Evolutionary conservation across 306 rosid species (phyloP).

Genomic region (Glycine tomentella): DNA sequence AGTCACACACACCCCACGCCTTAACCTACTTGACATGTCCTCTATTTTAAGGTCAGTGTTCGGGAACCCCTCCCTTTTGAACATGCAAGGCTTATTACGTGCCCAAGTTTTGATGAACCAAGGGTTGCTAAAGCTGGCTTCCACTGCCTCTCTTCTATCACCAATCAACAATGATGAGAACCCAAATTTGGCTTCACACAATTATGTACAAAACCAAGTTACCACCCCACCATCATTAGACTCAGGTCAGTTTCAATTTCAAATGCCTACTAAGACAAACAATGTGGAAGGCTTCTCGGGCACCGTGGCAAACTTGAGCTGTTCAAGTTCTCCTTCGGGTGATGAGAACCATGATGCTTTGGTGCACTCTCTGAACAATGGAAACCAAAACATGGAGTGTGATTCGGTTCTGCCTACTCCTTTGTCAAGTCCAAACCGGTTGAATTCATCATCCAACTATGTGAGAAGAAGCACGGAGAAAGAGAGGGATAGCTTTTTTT

Average conservation of each 20-base stretch:
- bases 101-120: constrained; percentile 66
- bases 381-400: constrained; percentile 44
- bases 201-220: constrained; percentile 41
- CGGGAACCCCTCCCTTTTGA: constrained; percentile 59
- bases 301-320: constrained; percentile 36
- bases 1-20: constrained; percentile 76
- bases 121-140: constrained; percentile 54
- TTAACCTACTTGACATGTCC: constrained; percentile 73
- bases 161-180: constrained; percentile 51
- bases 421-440: constrained; percentile 60
- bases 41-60: constrained; percentile 60
- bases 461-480: constrained; percentile 62
- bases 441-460: constrained; percentile 65
- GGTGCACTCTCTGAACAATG: constrained; percentile 34
- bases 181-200: constrained; percentile 45
- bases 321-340: constrained; percentile 47
- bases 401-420: constrained; percentile 71
- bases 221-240: constrained; percentile 2
- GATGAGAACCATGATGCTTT: constrained; percentile 39
- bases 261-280: constrained; percentile 30
- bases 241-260: constrained; percentile 44
- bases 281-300: constrained; percentile 39
- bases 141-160: constrained; percentile 53
- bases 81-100: constrained; percentile 58
- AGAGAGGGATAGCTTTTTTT: constrained; percentile 68